phyloP scores from a whole-genome alignment of 1,284 basidiomycete species.

The Marasmius fiardii region DNA sequence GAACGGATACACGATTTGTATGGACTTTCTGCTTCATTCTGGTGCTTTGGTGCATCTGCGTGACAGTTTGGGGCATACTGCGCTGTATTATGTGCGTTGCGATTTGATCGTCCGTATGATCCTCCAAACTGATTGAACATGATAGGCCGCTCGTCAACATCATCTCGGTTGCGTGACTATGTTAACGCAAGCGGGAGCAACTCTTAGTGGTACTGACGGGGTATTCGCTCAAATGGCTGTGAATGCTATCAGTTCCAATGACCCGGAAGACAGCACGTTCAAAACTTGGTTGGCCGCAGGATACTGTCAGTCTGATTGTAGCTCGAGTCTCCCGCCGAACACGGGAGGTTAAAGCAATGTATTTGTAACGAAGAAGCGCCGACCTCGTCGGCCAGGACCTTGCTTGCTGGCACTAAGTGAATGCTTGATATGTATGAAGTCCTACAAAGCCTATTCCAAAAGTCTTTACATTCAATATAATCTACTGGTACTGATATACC shows the following conservation, averaged over 20 bases:
- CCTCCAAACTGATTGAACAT: conserved; percentile 2
- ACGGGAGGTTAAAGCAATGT: too few species aligned
- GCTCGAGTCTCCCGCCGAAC: neutral
- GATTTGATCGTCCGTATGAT: neutral
- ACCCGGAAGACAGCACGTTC: conserved; percentile 40
- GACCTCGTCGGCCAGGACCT: too few species aligned
- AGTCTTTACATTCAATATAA: too few species aligned
- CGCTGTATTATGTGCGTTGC: conserved; percentile 69
- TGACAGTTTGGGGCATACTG: conserved; percentile 77
- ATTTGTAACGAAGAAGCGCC: too few species aligned
- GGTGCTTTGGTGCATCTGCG: conserved; percentile 88
- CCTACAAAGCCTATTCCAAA: too few species aligned
- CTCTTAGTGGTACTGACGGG: conserved; percentile 65
- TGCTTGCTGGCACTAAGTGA: too few species aligned
- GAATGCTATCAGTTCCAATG: conserved; percentile 39
- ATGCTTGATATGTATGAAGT: too few species aligned
- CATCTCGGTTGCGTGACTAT: conserved; percentile 59
- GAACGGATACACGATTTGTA: conserved; percentile 57
- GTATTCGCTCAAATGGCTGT: conserved; percentile 49
- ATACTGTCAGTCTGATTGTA: neutral
- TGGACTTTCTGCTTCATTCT: conserved; percentile 62
- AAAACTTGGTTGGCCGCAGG: conserved; percentile 52
- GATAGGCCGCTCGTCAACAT: conserved; percentile 66
- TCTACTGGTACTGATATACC: too few species aligned
- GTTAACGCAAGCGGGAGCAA: conserved; percentile 75